A percentile compares a stretch with the other conserved stretches of the same genome.
phyloP scores from a whole-genome alignment of 1,284 basidiomycete species.

The Trichosporon sp. region DNA sequence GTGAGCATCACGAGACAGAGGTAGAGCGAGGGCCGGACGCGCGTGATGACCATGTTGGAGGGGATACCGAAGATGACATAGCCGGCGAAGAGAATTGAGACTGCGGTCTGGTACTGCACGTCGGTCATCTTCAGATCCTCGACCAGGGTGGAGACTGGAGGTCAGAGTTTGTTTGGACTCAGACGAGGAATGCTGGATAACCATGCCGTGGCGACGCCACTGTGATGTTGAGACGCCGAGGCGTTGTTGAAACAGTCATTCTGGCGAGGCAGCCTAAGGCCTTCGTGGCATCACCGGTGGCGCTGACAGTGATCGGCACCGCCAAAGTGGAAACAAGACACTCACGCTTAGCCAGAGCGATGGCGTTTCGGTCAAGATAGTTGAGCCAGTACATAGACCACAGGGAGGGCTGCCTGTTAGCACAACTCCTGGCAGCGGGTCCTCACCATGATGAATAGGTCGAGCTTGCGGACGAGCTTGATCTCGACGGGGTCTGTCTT shows the following conservation, averaged over 20 bases:
- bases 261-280: too few species aligned
- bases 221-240: background rate
- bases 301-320: background rate
- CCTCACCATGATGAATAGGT: slow-evolving; percentile 22
- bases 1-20: slow-evolving; percentile 35
- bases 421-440: too few species aligned
- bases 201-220: background rate
- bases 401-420: slow-evolving; percentile 13
- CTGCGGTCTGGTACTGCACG: slow-evolving; percentile 34
- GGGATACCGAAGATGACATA: slow-evolving; percentile 43
- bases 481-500: slow-evolving; percentile 26
- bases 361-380: slow-evolving; percentile 23
- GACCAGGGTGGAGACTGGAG: slow-evolving; percentile 11
- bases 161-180: background rate
- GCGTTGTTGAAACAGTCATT: too few species aligned
- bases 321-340: background rate
- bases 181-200: background rate
- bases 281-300: background rate
- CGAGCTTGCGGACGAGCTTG: slow-evolving; percentile 26
- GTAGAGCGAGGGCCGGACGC: slow-evolving; percentile 35
- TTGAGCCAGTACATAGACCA: slow-evolving; percentile 29
- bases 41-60: slow-evolving; percentile 40
- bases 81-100: slow-evolving; percentile 46
- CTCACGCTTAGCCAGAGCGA: slow-evolving; percentile 26
- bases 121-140: slow-evolving; percentile 35